Evolutionary conservation across 2,329 filamentous ascomycete genomes (phyloP).

Genomic region (Hymenoscyphus occultus): DNA sequence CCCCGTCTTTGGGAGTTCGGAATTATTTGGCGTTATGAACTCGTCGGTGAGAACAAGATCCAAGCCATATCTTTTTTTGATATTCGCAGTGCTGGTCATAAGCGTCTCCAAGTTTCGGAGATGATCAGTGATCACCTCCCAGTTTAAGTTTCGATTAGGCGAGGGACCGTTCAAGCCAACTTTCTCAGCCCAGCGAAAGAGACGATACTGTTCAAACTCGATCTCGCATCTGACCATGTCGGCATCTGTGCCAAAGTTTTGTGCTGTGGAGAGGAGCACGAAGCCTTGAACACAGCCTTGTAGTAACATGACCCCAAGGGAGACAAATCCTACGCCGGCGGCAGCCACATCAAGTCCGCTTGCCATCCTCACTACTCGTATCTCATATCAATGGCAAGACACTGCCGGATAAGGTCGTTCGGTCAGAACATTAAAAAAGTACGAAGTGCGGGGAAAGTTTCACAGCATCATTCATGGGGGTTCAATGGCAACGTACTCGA

Average conservation of each 20-base stretch:
- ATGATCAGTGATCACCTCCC: slow-evolving; percentile 18
- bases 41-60: slow-evolving; percentile 19
- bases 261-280: slow-evolving; percentile 21
- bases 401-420: background rate
- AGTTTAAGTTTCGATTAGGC: slow-evolving; percentile 24
- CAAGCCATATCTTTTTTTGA: slow-evolving; percentile 25
- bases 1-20: slow-evolving; percentile 11
- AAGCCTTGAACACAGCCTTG: slow-evolving; percentile 23
- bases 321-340: slow-evolving; percentile 18
- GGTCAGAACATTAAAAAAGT: background rate
- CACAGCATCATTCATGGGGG: background rate
- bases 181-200: slow-evolving; percentile 19
- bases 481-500: background rate
- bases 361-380: background rate
- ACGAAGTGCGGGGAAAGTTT: background rate
- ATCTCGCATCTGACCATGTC: slow-evolving; percentile 17
- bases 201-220: slow-evolving; percentile 19
- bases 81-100: slow-evolving; percentile 18
- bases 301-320: slow-evolving; percentile 16
- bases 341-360: slow-evolving; percentile 15
- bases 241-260: slow-evolving; percentile 22
- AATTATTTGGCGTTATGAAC: slow-evolving; percentile 4
- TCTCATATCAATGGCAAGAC: background rate
- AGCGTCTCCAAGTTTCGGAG: slow-evolving; percentile 21
- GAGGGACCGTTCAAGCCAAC: slow-evolving; percentile 14